Conservation (phyloP, 106 monocot genomes). For the Dioscorea alata region DNA sequence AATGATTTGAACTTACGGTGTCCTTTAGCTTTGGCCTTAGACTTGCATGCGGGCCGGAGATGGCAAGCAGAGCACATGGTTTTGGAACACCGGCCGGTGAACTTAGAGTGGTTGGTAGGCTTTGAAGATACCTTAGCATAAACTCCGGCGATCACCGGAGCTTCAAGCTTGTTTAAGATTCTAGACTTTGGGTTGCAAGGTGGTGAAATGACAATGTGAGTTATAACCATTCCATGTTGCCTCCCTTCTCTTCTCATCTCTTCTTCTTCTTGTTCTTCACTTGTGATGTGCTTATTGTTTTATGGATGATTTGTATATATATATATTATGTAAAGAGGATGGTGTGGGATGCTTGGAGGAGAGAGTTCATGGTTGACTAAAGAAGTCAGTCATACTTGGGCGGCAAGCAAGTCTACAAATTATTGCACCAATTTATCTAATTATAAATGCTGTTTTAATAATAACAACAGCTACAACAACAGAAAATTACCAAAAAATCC, state of each 20-base stretch:
- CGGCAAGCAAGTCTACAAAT: no score
- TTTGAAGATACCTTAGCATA: constrained; percentile 32
- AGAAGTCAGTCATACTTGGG: no score
- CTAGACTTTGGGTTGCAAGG: background rate
- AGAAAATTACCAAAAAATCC: no score
- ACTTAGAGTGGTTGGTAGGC: constrained; percentile 58
- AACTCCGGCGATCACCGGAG: constrained; percentile 16
- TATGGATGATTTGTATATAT: no score
- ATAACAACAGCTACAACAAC: no score
- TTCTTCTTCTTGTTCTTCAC: background rate
- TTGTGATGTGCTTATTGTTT: no score
- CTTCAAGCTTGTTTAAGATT: background rate
- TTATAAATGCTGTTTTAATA: no score
- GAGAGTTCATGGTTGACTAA: no score
- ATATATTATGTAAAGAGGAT: no score
- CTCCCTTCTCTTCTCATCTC: constrained; percentile 49
- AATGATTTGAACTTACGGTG: constrained; percentile 8
- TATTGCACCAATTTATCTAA: no score
- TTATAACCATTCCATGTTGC: constrained; percentile 42
- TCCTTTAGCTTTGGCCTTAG: constrained; percentile 34
- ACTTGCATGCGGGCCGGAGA: constrained; percentile 8
- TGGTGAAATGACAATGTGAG: constrained; percentile 6
- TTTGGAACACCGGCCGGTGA: constrained; percentile 25
- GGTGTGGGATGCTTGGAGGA: no score
- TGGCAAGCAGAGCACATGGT: constrained; percentile 19